These are phyloP conservation scores for Dillenia turbinata DNA, from an alignment of 164 flowering plant species.

Conservation along the genomic window DNA sequence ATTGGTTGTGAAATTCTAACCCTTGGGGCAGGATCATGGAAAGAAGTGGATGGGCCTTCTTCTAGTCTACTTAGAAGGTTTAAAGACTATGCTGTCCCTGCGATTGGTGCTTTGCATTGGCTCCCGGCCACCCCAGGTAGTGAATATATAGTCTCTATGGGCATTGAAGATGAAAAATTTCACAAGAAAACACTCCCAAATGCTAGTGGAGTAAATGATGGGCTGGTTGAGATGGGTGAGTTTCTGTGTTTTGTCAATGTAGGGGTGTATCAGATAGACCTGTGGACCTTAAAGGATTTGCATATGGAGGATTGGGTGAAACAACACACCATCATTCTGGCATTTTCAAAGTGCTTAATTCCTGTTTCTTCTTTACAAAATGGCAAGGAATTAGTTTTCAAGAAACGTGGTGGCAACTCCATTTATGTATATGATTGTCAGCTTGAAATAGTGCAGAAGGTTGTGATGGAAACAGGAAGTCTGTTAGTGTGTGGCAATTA, in stretches of 20 bases:
- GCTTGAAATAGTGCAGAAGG: conserved; percentile 16
- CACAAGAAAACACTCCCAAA: conserved; percentile 25
- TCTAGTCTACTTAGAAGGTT: conserved; percentile 24
- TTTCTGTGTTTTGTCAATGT: conserved; percentile 24
- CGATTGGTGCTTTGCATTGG: conserved; percentile 45
- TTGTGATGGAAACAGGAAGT: conserved; percentile 10
- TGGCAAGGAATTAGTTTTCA: conserved; percentile 21
- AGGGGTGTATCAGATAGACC: conserved; percentile 13
- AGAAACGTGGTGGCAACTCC: conserved; percentile 13
- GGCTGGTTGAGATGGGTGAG: conserved; percentile 35
- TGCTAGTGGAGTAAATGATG: conserved; percentile 12
- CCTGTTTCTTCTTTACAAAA: conserved; percentile 18
- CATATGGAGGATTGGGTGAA: conserved; percentile 21
- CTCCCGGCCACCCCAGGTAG: conserved; percentile 17
- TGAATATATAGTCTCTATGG: conserved; percentile 36
- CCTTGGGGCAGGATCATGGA: conserved; percentile 32
- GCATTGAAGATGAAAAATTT: conserved; percentile 36
- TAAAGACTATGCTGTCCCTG: conserved; percentile 26
- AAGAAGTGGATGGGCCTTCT: conserved; percentile 34
- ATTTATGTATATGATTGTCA: conserved; percentile 25
- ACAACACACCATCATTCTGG: conserved; percentile 17
- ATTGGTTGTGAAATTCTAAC: conserved; percentile 34
- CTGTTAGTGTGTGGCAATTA: not conserved
- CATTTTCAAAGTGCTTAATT: conserved; percentile 19
- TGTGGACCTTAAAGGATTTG: conserved; percentile 34